A percentile compares a stretch with the other conserved stretches of the same genome.
Conservation (phyloP, 164 flowering plant genomes). For the Annona squamosa region DNA sequence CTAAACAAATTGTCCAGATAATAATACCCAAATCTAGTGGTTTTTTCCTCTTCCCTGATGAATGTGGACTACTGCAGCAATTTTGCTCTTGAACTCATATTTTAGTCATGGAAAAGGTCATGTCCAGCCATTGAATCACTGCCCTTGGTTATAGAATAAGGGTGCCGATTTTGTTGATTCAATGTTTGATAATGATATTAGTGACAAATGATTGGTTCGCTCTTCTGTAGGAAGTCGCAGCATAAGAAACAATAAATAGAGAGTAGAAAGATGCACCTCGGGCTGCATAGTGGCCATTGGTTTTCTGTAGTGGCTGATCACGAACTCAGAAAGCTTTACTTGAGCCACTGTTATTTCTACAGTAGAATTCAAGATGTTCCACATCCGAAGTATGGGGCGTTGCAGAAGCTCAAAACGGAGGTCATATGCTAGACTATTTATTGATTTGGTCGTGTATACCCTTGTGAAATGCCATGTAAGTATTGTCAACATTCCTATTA, state of each 20-base stretch:
- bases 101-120: neutral
- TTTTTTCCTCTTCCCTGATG: neutral
- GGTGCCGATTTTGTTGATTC: neutral
- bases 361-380: conserved; percentile 89
- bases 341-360: conserved; percentile 83
- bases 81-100: neutral
- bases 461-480: conserved; percentile 94
- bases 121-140: neutral
- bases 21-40: neutral
- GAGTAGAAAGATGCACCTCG: conserved; percentile 48
- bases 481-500: conserved; percentile 83
- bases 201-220: neutral
- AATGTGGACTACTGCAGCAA: neutral
- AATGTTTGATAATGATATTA: neutral
- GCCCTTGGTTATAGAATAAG: neutral
- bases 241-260: neutral
- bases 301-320: conserved; percentile 48
- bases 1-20: neutral
- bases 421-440: conserved; percentile 76
- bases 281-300: conserved; percentile 54
- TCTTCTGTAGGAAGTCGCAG: neutral
- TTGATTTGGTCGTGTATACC: conserved; percentile 71
- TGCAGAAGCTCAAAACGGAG: conserved; percentile 91
- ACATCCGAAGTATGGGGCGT: conserved; percentile 84
- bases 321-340: conserved; percentile 86